A percentile compares a stretch with the other conserved stretches of the same genome.
phyloP scores from a whole-genome alignment of 257 asterid species.

The Misopates orontium region DNA sequence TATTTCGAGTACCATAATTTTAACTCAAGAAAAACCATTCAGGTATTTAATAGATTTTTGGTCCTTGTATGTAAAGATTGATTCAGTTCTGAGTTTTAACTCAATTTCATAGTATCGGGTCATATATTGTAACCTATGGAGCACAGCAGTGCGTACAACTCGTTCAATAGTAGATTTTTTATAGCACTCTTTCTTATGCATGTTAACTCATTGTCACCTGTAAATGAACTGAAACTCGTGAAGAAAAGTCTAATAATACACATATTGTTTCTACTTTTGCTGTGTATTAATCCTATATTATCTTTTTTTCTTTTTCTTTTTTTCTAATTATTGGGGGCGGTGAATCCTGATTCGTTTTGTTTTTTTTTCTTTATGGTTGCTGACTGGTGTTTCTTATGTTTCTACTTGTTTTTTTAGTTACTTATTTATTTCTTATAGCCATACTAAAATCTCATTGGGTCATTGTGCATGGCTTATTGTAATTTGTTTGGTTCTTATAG shows the following conservation, averaged over 20 bases:
- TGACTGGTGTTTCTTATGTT: neutral
- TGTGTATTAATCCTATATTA: neutral
- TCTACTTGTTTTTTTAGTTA: neutral
- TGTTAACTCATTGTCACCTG: neutral
- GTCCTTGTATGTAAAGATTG: too few species aligned
- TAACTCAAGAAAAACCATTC: too few species aligned
- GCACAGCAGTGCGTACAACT: neutral
- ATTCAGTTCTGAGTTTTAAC: too few species aligned
- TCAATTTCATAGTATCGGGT: too few species aligned
- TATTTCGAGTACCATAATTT: too few species aligned
- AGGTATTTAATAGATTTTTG: too few species aligned
- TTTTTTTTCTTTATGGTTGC: neutral
- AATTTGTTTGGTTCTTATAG: too few species aligned
- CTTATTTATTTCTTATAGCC: neutral
- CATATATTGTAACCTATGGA: too few species aligned
- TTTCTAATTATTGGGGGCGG: neutral
- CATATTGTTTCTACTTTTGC: neutral
- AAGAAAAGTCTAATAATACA: neutral
- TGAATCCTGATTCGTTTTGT: neutral
- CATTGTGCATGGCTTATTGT: too few species aligned
- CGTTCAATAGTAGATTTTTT: neutral
- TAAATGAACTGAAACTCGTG: neutral
- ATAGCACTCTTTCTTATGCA: neutral
- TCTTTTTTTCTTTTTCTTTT: neutral
- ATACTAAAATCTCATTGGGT: too few species aligned